Percentiles rank a stretch among this genome's conserved stretches.
Evolutionary conservation across 106 monocot genomes (phyloP).

Genomic region (Ottelia alismoides): DNA sequence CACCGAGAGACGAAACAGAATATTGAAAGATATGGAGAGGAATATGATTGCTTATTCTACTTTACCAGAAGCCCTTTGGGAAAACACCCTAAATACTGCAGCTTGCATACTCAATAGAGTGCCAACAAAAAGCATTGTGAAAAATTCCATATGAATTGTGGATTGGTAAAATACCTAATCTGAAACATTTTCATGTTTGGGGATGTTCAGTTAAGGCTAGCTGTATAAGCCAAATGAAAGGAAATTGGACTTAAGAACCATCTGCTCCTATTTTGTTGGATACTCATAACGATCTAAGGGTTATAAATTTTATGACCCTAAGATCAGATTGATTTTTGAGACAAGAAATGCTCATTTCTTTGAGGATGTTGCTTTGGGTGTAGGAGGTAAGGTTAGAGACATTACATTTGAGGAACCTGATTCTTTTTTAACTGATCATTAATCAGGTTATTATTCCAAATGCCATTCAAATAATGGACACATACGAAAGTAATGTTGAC

Average conservation of each 20-base stretch:
- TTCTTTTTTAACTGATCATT: background rate
- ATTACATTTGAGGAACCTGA: background rate
- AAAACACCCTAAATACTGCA: conserved; percentile 10
- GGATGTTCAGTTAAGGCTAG: conserved; percentile 13
- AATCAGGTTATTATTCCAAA: background rate
- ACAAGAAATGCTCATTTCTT: background rate
- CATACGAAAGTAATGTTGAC: background rate
- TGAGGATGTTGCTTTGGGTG: conserved; percentile 1
- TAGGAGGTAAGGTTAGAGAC: background rate
- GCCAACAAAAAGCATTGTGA: conserved; percentile 1
- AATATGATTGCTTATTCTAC: conserved; percentile 3
- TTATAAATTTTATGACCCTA: conserved; percentile 6
- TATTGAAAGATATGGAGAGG: background rate
- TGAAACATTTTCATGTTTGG: conserved; percentile 4
- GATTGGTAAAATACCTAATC: too few species aligned
- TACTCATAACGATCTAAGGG: background rate
- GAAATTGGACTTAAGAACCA: conserved; percentile 8
- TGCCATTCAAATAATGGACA: background rate
- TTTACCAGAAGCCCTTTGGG: background rate
- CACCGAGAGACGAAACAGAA: conserved; percentile 5
- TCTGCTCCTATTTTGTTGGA: conserved; percentile 9
- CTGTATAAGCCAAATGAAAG: conserved; percentile 8
- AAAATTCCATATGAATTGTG: conserved; percentile 13
- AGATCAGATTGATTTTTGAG: conserved; percentile 1
- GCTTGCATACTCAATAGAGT: conserved; percentile 13